Base-by-base conservation (phyloP, 306 rosid species). In the Pterocarpus santalinus region DNA sequence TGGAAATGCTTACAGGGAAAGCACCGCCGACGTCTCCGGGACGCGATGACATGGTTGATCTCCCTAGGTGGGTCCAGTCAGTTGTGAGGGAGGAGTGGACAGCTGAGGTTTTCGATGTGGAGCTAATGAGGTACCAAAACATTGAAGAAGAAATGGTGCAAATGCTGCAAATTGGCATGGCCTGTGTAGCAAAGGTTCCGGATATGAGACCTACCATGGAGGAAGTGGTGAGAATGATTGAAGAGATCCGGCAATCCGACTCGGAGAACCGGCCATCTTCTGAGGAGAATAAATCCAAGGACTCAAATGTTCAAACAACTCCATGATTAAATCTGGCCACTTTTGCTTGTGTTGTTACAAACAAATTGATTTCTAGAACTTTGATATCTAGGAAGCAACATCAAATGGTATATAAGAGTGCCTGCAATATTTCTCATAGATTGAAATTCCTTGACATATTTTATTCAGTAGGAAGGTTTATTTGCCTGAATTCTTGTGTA, bases 11-110 rank as follows among this genome's bases (percentile, higher is more conserved):
- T 75, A 94, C 98, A 0, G 98, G 98, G 65, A 94, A 94, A 79
- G 97, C 97, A 16, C 98, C 97, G 3, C 91, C 90, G 60, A 91
- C 83, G 80, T 94, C 98, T 43, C 98, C 98, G 0, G 90, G 89
- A 32, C 96, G 97, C 2, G 98, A 94, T 14, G 98, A 94, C 57
- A 89, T 88, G 93, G 98, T 87, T 76, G 98, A 94, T 87, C 98
- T 94, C 74, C 98, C 98, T 1, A 89, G 97, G 71, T 94, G 98
- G 98, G 98, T 94, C 39, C 98, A 92, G 67, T 94, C 98, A 1
- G 98, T 94, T 4, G 97, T 94, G 58, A 77, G 98, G 87, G 98
- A 94, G 80, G 98, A 94, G 85, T 94, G 98, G 98, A 94, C 98
- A 0, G 98, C 98, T 0, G 98, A 94, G 91, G 98, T 94, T 55